These are phyloP conservation scores for Porcisia deanei DNA, from an alignment of 208 protist species.

Conservation along the genomic window DNA sequence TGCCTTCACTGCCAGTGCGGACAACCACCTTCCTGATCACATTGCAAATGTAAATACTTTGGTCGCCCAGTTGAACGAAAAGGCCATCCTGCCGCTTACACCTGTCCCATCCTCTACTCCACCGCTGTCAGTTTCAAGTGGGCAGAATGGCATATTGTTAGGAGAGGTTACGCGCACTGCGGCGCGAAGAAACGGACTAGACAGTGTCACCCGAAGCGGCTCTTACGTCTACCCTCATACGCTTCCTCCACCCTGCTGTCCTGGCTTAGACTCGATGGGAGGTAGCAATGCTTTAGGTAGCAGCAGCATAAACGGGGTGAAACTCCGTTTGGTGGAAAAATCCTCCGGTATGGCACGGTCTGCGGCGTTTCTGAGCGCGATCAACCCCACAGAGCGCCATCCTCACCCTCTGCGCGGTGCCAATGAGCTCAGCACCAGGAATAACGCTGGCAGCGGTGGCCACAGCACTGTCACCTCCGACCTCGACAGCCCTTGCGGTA, in stretches of 20 bases:
- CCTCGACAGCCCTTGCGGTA: background rate
- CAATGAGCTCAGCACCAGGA: background rate
- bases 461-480: background rate
- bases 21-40: conserved; percentile 1
- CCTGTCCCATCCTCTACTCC: background rate
- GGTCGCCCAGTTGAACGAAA: background rate
- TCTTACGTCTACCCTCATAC: background rate
- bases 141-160: background rate
- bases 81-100: background rate
- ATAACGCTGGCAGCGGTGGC: background rate
- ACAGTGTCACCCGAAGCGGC: background rate
- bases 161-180: background rate
- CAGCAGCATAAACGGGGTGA: background rate
- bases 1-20: conserved; percentile 7
- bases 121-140: background rate
- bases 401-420: conserved; percentile 23
- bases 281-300: background rate
- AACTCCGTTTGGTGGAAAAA: conserved; percentile 11
- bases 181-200: background rate
- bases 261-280: background rate
- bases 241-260: background rate
- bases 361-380: conserved; percentile 20
- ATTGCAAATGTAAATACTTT: conserved; percentile 4
- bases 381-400: conserved; percentile 19
- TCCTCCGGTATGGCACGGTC: conserved; percentile 15